Evolutionary conservation across 306 rosid genomes (phyloP).

Genomic region (Astragalus glycyphyllos): DNA sequence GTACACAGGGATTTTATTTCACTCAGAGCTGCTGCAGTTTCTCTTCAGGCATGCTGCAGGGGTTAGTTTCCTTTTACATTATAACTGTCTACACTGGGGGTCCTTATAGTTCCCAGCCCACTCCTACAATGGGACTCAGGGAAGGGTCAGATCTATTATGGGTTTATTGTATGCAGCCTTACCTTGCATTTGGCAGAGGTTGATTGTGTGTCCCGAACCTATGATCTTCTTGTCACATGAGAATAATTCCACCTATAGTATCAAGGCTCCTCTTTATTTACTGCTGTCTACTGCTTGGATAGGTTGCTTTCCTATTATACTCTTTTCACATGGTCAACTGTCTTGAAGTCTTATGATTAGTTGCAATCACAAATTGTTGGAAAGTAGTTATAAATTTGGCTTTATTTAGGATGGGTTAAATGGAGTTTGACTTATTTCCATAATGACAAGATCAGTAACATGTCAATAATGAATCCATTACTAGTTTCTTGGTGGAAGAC

Average conservation of each 20-base stretch:
- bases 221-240: neutral
- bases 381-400: constrained; percentile 16
- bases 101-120: neutral
- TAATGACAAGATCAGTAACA: constrained; percentile 11
- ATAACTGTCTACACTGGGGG: constrained; percentile 22
- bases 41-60: constrained; percentile 85
- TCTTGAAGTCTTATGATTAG: constrained; percentile 15
- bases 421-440: constrained; percentile 21
- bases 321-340: constrained; percentile 28
- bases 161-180: constrained; percentile 1
- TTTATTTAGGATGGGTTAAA: constrained; percentile 9
- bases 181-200: constrained; percentile 3
- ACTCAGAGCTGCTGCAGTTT: constrained; percentile 62
- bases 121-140: neutral
- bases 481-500: constrained; percentile 17
- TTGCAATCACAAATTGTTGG: constrained; percentile 26
- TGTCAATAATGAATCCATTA: constrained; percentile 3
- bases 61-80: constrained; percentile 55
- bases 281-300: constrained; percentile 22
- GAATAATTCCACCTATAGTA: neutral
- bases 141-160: neutral
- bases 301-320: constrained; percentile 17
- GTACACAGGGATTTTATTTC: constrained; percentile 70
- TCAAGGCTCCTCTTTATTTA: neutral
- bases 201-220: neutral